Evolutionary conservation across 2,329 filamentous ascomycete species (phyloP).

Genomic region (Dothiorella sarmentorum): DNA sequence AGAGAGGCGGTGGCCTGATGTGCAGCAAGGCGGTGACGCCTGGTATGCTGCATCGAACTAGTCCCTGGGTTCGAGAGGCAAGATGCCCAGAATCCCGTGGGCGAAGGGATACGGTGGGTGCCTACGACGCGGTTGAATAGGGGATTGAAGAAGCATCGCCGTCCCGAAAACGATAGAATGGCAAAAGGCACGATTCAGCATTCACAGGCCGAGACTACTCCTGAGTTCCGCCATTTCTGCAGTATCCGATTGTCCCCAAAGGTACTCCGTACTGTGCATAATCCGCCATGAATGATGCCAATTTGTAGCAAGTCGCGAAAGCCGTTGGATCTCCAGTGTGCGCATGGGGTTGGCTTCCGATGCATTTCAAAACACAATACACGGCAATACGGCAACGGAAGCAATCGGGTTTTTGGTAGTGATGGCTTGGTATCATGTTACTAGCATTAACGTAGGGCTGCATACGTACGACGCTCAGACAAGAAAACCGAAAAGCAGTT

Average conservation of each 20-base stretch:
- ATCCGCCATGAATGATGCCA: background rate
- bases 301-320: background rate
- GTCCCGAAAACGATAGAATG: conserved; percentile 2
- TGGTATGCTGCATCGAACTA: background rate
- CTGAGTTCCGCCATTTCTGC: conserved; percentile 3
- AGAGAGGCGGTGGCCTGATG: conserved; percentile 12
- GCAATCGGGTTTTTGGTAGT: background rate
- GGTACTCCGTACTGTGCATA: background rate
- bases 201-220: background rate
- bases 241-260: background rate
- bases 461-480: background rate
- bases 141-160: background rate
- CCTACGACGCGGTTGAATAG: background rate
- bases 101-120: background rate
- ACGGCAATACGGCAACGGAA: background rate
- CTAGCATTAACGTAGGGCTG: conserved; percentile 1
- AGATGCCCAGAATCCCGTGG: too few species aligned
- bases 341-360: background rate
- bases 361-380: background rate
- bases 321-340: background rate
- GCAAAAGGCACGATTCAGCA: conserved; percentile 1
- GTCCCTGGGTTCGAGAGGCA: background rate
- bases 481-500: conserved; percentile 7
- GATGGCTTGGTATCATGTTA: background rate
- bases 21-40: conserved; percentile 7